These are phyloP conservation scores for Blastobotrys persicus DNA, from an alignment of 1,139 yeast species.

Conservation along the genomic window DNA sequence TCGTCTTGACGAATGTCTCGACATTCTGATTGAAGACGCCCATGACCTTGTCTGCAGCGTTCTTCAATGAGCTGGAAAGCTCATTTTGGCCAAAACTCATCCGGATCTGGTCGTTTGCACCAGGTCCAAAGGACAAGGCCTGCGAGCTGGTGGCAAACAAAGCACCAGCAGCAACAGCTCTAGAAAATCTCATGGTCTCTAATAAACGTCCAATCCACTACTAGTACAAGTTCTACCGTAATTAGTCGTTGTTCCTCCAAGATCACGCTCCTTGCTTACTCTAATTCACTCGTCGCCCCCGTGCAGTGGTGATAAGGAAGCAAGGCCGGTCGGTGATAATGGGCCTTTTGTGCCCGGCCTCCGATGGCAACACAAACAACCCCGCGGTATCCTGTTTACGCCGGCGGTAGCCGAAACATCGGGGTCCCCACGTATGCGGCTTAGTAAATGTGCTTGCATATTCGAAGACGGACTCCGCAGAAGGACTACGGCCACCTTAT, in stretches of 20 bases:
- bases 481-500: no score
- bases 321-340: neutral
- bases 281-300: neutral
- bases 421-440: no score
- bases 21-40: conserved; percentile 12
- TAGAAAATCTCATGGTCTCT: neutral
- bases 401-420: no score
- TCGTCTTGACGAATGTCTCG: conserved; percentile 15
- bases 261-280: neutral
- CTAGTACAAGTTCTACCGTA: neutral
- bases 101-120: conserved; percentile 2
- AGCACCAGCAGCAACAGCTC: neutral
- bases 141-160: conserved; percentile 5
- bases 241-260: neutral
- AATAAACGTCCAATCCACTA: neutral
- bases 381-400: neutral
- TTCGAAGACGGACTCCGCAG: no score
- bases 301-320: neutral
- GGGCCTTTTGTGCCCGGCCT: neutral
- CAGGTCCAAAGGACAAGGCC: conserved; percentile 6
- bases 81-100: neutral
- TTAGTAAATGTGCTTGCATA: no score
- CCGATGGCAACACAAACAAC: no score
- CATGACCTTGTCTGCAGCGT: conserved; percentile 14
- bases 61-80: neutral